Base-by-base conservation (phyloP, 768 basidiomycete species). In the Exidia glandulosa region DNA sequence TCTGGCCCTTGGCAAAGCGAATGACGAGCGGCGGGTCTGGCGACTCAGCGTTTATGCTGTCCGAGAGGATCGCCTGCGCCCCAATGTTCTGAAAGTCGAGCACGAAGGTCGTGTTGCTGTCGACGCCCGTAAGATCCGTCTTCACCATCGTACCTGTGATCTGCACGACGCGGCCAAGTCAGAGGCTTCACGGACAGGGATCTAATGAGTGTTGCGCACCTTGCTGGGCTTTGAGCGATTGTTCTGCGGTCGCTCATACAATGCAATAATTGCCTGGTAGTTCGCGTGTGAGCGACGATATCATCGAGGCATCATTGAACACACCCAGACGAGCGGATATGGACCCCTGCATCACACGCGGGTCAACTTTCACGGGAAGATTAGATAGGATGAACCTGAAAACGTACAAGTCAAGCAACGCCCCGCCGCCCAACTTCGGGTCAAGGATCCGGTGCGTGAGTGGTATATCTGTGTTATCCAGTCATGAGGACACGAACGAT, bases 231-330 rank as follows among this genome's bases (percentile, higher is more conserved):
- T 54, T 27, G 76, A 71, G 56, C 72, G 69, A 65, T 83, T 78
- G 73, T 94, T 93, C n/a, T 74, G 74, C 12, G 87, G 85, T 70
- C 90, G 78, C 66, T 93, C 90, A 69, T 88, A 92, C 23, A 94
- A 75, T 0, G 81, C 78, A 58, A 92, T 75, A 67, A 92, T 84
- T 23, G 88, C 83, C 89, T 90, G 9, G n/a, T n/a, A n/a, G n/a
- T n/a, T n/a, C n/a, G n/a, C 62, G 16, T 65, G 62, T 2, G 61
- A 57, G 37, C 64, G 64, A 57, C 63, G 23, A 16, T 52, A 23
- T 45, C 27, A 32, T 50, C 57, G 12, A 2, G 29, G 4, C 7
- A 54, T 4, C 7, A 29, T 19, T 1, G 3, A 68, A n/a, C 79
- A 48, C 68, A 83, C 86, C 88, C 88, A 90, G 66, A 90, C 77